Evolutionary conservation across 1,284 basidiomycete genomes (phyloP).

Genomic region (Filobasidium uniguttulatum): DNA sequence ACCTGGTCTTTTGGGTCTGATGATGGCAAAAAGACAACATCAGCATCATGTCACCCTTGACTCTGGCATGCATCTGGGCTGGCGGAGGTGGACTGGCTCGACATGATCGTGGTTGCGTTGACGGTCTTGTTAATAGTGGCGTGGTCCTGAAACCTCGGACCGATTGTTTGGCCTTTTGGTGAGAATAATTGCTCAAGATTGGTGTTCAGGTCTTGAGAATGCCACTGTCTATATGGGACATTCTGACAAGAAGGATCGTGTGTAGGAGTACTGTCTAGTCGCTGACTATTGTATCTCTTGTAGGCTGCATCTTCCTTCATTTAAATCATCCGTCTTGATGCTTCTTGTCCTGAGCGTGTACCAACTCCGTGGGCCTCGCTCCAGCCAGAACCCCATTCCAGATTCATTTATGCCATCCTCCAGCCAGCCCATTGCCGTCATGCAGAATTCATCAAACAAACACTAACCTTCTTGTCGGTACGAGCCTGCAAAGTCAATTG

Average conservation of each 20-base stretch:
- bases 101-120: background rate
- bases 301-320: too few relatives aligned
- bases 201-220: too few relatives aligned
- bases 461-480: constrained; percentile 16
- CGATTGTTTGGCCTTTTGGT: too few relatives aligned
- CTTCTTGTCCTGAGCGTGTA: background rate
- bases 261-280: too few relatives aligned
- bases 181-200: too few relatives aligned
- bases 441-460: background rate
- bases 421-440: background rate
- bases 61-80: background rate
- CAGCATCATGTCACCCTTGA: background rate
- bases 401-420: background rate
- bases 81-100: background rate
- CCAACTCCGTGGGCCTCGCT: background rate
- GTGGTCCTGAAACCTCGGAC: too few relatives aligned
- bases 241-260: too few relatives aligned
- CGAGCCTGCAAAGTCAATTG: constrained; percentile 6
- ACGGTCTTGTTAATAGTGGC: too few relatives aligned
- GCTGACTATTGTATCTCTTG: too few relatives aligned
- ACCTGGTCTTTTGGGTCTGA: constrained; percentile 72
- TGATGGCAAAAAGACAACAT: background rate
- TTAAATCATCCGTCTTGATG: background rate
- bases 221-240: too few relatives aligned
- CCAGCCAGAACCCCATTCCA: background rate